These are phyloP conservation scores for Calonectria pteridis DNA, from an alignment of 2,329 filamentous ascomycete genomes.

Conservation along the genomic window DNA sequence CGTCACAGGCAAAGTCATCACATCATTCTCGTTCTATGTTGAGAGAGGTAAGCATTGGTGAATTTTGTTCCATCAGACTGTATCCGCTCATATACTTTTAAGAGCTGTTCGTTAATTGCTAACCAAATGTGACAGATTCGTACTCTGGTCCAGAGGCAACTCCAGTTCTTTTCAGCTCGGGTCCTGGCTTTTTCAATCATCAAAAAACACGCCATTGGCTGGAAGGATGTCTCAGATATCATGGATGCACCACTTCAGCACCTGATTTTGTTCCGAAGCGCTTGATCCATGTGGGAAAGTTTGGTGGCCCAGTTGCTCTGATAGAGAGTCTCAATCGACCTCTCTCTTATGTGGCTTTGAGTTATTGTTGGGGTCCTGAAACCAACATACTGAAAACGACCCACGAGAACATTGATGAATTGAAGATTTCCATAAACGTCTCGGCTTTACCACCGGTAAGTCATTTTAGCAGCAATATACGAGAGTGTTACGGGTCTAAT, in stretches of 20 bases:
- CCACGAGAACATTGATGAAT: not conserved
- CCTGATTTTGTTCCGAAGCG: not conserved
- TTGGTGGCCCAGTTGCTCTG: not conserved
- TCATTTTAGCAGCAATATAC: not conserved
- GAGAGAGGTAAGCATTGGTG: not conserved
- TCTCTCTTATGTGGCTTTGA: not conserved
- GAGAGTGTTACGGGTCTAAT: not conserved
- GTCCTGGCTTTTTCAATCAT: not conserved
- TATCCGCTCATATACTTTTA: too few relatives aligned
- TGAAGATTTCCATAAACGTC: not conserved
- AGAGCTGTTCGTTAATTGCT: too few relatives aligned
- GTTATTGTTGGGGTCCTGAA: not conserved
- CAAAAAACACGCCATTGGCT: not conserved
- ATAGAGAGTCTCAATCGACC: not conserved
- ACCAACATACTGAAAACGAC: not conserved
- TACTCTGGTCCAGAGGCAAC: not conserved
- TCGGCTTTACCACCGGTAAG: not conserved
- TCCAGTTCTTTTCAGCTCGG: not conserved
- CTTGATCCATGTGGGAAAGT: not conserved
- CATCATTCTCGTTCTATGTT: not conserved
- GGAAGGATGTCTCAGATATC: not conserved
- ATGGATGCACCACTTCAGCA: not conserved
- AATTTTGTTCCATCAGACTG: too few relatives aligned
- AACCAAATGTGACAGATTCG: not conserved
- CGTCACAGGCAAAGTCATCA: not conserved